Percentiles rank a stretch among this genome's conserved stretches.
Conservation (phyloP, 2,329 filamentous ascomycete species). For the Aureobasidium zeae region DNA sequence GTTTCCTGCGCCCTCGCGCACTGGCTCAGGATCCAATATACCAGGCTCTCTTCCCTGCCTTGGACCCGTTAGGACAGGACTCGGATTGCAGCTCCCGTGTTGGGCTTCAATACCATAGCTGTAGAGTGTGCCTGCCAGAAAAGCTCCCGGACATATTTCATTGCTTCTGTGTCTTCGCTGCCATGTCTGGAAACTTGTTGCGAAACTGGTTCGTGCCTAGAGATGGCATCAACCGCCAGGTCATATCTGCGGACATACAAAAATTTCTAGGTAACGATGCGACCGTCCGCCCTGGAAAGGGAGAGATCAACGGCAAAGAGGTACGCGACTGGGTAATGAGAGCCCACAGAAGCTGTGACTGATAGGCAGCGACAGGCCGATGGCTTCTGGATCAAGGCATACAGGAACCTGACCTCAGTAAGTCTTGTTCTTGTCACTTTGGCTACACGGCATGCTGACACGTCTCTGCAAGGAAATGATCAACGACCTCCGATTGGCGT, state of each 20-base stretch:
- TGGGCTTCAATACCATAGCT: conserved; percentile 3
- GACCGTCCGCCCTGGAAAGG: conserved; percentile 40
- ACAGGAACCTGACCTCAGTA: conserved; percentile 43
- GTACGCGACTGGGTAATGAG: conserved; percentile 1
- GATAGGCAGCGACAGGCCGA: conserved; percentile 29
- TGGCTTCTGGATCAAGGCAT: conserved; percentile 44
- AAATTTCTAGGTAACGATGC: conserved; percentile 44
- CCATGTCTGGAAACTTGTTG: conserved; percentile 29
- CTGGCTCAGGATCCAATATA: background rate
- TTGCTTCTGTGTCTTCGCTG: conserved; percentile 3
- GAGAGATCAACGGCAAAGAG: conserved; percentile 31
- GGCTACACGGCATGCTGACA: conserved; percentile 16
- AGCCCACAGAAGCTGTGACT: conserved; percentile 15
- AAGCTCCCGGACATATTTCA: too few relatives aligned
- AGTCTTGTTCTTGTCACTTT: conserved; percentile 18
- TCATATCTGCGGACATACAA: conserved; percentile 45
- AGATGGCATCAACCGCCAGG: conserved; percentile 43
- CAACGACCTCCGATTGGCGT: conserved; percentile 40
- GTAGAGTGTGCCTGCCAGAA: background rate
- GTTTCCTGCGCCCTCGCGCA: conserved; percentile 4
- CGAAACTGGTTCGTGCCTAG: conserved; percentile 42
- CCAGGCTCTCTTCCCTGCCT: conserved; percentile 2
- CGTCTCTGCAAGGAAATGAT: conserved; percentile 37
- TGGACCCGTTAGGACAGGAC: conserved; percentile 1
- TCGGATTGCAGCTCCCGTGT: background rate